Evolutionary conservation across 331 rosid genomes (phyloP), one percentile per base, ranked within the genome.

Genomic region (Rosa hybrid): DNA sequence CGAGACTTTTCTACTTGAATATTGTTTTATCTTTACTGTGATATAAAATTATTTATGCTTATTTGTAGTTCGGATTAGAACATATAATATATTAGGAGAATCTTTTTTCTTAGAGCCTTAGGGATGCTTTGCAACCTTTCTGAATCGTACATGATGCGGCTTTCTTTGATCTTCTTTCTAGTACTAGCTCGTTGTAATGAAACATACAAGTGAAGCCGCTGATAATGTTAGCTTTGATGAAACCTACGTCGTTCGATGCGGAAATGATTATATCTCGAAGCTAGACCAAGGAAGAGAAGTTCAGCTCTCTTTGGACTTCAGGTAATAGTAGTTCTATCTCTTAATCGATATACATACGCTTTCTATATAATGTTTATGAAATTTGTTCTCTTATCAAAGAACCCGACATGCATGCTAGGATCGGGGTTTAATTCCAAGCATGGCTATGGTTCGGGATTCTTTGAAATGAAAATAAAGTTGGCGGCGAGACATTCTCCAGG

Each of bases 371-470:
- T 14, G 20, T 50, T 50, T 13, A 50, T 4, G 18, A 50, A 50
- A 50, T 50, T 3, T 56, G 25, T 56, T 51, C 56, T 51, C n/a
- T 51, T 51, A 16, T 51, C 7, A 51, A 51, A 51, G 20, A 51
- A 34, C 38, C 25, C 2, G 2, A 42, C 30, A 21, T 34, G 6
- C 21, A 9, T 57, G 14, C 3, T 44, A 73, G 83, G 86, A 34
- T 50, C 85, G 38, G 76, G 76, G 4, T 81, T 75, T 41, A 75
- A 65, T 48, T 81, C 84, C 3, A 75, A 75, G 76, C 9, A 3
- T 5, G 62, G 49, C 8, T 75, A 81, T 54, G 76, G 76, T 75
- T 81, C 84, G 17, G 84, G 84, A 46, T 54, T 46, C 44, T 81
- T 81, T 18, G 20, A 44, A 4, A 54, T 75, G 63, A 74, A 27